Base-by-base conservation (phyloP, 1,284 basidiomycete genomes). In the Heliocybe sulcata region DNA sequence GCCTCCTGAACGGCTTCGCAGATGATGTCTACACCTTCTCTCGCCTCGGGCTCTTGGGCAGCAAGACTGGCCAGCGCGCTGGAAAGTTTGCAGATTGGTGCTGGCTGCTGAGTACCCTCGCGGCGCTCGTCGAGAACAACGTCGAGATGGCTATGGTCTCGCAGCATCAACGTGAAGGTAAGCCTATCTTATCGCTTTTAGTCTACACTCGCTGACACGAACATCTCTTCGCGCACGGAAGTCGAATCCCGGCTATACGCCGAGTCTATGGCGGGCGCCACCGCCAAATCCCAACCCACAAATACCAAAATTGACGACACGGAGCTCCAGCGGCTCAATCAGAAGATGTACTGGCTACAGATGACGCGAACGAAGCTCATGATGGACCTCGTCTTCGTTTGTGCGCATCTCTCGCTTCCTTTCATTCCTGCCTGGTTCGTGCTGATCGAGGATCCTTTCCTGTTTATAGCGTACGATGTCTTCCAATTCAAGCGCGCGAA, bases 361-460 rank as follows among this genome's bases (percentile, higher is more conserved):
- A 68, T 88, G 45, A 78, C 83, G 26, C 72, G 85, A 54, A 71
- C 75, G 54, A 92, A 92, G 72, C 72, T 92, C 56, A 61, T 80
- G 29, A 89, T 91, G 85, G 89, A 92, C 68, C 70, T 92, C 56
- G 78, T 90, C 59, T 92, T 91, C 68, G 89, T 90, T 65, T 90
- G 89, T 92, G 65, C 73, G 89, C 29, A 31, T 31, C 29, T 81
- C 14, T 47, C 27, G 19, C 33, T 23, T 22, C 27, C 52, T 38
- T 53, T 23, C n/a, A 9, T 23, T 53, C 22, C n/a, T 14, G 12
- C 4, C 38, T 16, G 1, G 42, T 31, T 23, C 31, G 25, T 27
- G 31, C 45, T 52, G 47, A 35, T 27, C 48, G 26, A 59, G 35
- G 33, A 52, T 50, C 50, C 26, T 38, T 31, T n/a, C 48, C 14